Base-by-base conservation (phyloP, 768 basidiomycete genomes). In the Termitomyces sp. region DNA sequence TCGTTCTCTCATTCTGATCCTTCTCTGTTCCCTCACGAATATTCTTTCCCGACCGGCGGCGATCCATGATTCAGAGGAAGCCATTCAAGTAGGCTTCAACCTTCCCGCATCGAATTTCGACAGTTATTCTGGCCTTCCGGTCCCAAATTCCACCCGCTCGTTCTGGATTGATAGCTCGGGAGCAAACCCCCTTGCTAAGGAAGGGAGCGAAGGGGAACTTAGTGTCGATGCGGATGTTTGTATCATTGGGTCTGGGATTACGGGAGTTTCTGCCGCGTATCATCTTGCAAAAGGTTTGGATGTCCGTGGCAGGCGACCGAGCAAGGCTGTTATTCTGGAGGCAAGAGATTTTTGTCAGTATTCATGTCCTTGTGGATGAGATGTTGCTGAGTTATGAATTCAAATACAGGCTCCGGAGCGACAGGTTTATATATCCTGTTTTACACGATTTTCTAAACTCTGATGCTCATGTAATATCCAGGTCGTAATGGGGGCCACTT, bases 401-500 rank as follows among this genome's bases (percentile, higher is more conserved):
- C 66, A 4, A 28, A 10, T 32, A 15, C 22, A 85, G 87, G 87
- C 68, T 82, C 85, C 52, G 88, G 89, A 37, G 87, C 89, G 30
- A 93, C 90, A 51, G 88, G 89, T 85, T 51, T 40, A 34, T n/a
- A n/a, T n/a, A n/a, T n/a, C 3, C 15, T 52, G 28, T 43, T 52
- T 19, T 45, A 51, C 14, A 22, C n/a, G 6, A n/a, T 4, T 26
- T 15, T 15, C 26, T 0, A n/a, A 6, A 37, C 44, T 46, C 24
- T 4, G 32, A 32, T n/a, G 15, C 48, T 34, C 14, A 57, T 21
- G 34, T 12, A 40, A 26, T n/a, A 32, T 9, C 3, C 52, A 91
- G 88, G 88, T 51, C 75, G 90, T n/a, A 93, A 92, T 59, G 90
- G 89, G 1, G 88, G 90, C 0, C 89, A 91, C 64, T 73, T 91